A percentile compares a stretch with the other conserved stretches of the same genome.
Evolutionary conservation across 495 filamentous ascomycete species (phyloP).

Genomic region (Parathielavia appendiculata): DNA sequence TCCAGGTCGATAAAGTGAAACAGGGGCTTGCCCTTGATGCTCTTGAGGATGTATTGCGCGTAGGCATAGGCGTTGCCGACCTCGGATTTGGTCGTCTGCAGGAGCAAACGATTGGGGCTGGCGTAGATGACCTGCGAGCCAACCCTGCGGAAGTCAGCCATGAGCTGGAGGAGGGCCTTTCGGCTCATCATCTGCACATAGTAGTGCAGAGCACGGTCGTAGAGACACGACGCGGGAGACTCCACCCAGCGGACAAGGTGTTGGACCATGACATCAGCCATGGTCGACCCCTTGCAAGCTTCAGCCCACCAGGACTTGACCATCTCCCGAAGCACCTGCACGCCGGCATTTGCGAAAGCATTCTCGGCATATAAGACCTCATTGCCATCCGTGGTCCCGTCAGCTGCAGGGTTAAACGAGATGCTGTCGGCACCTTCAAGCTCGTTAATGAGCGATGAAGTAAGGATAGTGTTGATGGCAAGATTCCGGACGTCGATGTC

Average conservation of each 20-base stretch:
- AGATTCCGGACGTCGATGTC: conserved; percentile 91
- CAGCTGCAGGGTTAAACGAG: conserved; percentile 72
- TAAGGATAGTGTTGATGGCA: conserved; percentile 95
- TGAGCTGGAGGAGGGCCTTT: conserved; percentile 92
- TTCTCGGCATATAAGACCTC: conserved; percentile 82
- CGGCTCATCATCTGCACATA: conserved; percentile 98
- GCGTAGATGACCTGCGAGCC: conserved; percentile 92
- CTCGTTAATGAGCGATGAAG: conserved; percentile 95
- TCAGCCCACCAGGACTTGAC: conserved; percentile 98
- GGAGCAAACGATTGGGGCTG: conserved; percentile 76
- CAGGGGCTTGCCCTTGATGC: conserved; percentile 86
- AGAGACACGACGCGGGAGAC: conserved; percentile 83
- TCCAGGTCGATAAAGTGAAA: conserved; percentile 98
- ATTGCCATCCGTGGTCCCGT: conserved; percentile 47
- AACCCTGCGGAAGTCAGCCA: conserved; percentile 94
- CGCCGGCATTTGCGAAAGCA: conserved; percentile 85
- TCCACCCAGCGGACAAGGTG: conserved; percentile 97
- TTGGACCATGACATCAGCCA: conserved; percentile 98
- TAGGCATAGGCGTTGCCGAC: conserved; percentile 97
- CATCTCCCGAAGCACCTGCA: conserved; percentile 91
- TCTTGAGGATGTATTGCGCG: conserved; percentile 93
- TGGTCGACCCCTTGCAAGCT: conserved; percentile 80
- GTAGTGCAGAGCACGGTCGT: conserved; percentile 92
- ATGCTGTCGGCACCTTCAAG: conserved; percentile 81
- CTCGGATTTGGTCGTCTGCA: conserved; percentile 95